A percentile compares a stretch with the other conserved stretches of the same genome.
Evolutionary conservation across 257 asterid species (phyloP).

Genomic region (Solanum virginianum): DNA sequence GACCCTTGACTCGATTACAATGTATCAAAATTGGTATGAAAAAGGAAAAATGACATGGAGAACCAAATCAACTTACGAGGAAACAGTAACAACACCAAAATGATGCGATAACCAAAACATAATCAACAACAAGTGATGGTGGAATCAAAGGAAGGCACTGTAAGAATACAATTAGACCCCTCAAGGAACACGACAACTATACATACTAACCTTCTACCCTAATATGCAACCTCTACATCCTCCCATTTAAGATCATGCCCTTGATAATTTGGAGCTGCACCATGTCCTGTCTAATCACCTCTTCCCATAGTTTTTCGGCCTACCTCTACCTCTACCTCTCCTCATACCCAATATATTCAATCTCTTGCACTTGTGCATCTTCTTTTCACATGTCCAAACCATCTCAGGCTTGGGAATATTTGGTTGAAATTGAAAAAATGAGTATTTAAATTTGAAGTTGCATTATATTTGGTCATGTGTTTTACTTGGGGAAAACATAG

Average conservation of each 20-base stretch:
- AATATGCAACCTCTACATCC: not conserved
- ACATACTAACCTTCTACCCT: not conserved
- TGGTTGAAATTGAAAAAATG: not conserved
- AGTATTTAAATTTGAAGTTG: not conserved
- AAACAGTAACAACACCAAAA: not conserved
- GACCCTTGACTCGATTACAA: not conserved
- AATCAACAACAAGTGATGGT: not conserved
- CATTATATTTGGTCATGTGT: not conserved
- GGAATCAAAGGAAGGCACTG: not conserved
- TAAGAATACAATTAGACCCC: not conserved
- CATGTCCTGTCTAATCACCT: not conserved
- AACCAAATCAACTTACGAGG: not conserved
- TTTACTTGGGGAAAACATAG: not conserved
- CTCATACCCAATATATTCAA: not conserved
- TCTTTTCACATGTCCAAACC: not conserved
- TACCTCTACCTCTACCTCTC: not conserved
- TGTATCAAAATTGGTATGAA: not conserved
- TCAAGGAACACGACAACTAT: not conserved
- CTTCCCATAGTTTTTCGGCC: not conserved
- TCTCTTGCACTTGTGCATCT: not conserved
- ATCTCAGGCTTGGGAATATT: not conserved
- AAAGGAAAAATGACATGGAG: not conserved
- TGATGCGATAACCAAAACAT: not conserved
- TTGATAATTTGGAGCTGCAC: not conserved
- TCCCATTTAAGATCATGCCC: not conserved